Evolutionary conservation across 768 basidiomycete species (phyloP).

Genomic region (Gelatoporia subvermispora): DNA sequence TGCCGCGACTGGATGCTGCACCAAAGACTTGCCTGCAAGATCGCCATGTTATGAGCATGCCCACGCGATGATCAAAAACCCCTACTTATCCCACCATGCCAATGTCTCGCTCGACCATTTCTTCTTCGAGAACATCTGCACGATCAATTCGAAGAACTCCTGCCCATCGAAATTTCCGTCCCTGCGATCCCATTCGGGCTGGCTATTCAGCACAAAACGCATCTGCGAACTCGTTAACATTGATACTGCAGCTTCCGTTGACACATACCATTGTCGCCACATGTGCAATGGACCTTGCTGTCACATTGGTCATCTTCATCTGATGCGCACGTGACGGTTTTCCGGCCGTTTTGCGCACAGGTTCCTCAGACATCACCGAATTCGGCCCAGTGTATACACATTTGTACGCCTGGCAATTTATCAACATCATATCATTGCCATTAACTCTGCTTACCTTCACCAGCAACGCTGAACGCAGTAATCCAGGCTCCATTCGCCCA

Average conservation of each 20-base stretch:
- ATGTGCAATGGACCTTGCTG: neutral
- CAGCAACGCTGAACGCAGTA: neutral
- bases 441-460: neutral
- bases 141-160: neutral
- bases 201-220: neutral
- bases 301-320: neutral
- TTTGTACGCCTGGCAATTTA: neutral
- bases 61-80: neutral
- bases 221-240: neutral
- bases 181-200: neutral
- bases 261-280: neutral
- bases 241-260: neutral
- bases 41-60: neutral
- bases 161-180: neutral
- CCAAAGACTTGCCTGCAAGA: neutral
- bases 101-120: neutral
- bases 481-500: neutral
- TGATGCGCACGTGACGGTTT: neutral
- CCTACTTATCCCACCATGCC: neutral
- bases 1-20: too few relatives aligned
- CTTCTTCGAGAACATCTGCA: neutral
- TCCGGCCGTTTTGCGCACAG: neutral
- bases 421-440: neutral
- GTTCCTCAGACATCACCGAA: neutral
- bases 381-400: neutral